phyloP scores from a whole-genome alignment of 371 early-diverging fungal species.

The Mortierella sp. region DNA sequence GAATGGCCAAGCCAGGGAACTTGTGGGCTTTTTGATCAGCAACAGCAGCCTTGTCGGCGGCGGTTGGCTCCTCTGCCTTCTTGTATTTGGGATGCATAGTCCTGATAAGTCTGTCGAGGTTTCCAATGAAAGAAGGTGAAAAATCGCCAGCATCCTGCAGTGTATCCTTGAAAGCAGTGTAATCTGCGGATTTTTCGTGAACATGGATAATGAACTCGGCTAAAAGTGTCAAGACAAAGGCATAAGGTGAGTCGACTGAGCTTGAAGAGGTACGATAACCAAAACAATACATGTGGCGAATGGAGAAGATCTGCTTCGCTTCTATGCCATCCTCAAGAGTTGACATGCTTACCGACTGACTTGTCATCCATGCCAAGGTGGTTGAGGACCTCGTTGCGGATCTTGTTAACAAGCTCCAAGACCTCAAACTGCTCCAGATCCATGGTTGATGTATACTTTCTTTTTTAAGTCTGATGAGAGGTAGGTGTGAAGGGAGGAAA shows the following conservation, averaged over 20 bases:
- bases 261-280: not conserved
- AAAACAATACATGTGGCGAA: not conserved
- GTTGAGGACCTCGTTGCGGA: constrained; percentile 92
- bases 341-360: constrained; percentile 66
- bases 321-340: not conserved
- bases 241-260: not conserved
- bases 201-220: constrained; percentile 88
- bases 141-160: constrained; percentile 87
- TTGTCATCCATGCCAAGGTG: constrained; percentile 95
- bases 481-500: not conserved
- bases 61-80: constrained; percentile 24
- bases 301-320: not conserved
- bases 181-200: constrained; percentile 75
- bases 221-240: constrained; percentile 34
- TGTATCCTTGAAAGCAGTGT: constrained; percentile 77
- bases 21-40: constrained; percentile 66
- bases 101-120: constrained; percentile 90
- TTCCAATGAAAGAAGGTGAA: constrained; percentile 86
- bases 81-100: constrained; percentile 84
- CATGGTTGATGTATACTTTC: constrained; percentile 16
- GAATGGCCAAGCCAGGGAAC: constrained; percentile 91
- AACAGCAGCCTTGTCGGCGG: constrained; percentile 37
- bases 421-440: constrained; percentile 90
- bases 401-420: constrained; percentile 92
- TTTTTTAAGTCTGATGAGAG: not conserved